Percentiles rank a stretch among this genome's conserved stretches.
These are phyloP conservation scores for Aspergillus persii DNA, from an alignment of 2,329 filamentous ascomycete species.

Conservation along the genomic window DNA sequence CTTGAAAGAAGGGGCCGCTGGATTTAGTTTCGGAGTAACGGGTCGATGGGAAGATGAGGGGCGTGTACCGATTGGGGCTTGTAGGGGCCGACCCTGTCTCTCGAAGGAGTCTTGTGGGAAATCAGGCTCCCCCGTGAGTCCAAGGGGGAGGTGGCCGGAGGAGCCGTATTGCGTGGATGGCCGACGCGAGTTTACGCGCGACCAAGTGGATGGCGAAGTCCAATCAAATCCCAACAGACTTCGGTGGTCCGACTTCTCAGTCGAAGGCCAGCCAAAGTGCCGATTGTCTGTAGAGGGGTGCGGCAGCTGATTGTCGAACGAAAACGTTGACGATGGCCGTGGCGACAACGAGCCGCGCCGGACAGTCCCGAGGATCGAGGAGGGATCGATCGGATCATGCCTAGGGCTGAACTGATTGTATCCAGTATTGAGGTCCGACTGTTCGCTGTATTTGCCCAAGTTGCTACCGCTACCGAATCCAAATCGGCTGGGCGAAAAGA, in stretches of 20 bases:
- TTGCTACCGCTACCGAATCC: slow-evolving; percentile 32
- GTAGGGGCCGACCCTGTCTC: slow-evolving; percentile 50
- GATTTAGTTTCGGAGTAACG: slow-evolving; percentile 68
- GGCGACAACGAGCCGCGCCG: slow-evolving; percentile 46
- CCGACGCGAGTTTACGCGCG: slow-evolving; percentile 72
- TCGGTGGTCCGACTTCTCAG: slow-evolving; percentile 54
- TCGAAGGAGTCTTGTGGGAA: slow-evolving; percentile 47
- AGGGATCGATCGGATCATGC: slow-evolving; percentile 48
- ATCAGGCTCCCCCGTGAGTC: slow-evolving; percentile 52
- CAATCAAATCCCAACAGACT: slow-evolving; percentile 55
- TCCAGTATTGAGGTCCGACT: slow-evolving; percentile 34
- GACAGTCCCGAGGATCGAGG: slow-evolving; percentile 42
- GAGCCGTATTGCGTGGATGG: slow-evolving; percentile 77
- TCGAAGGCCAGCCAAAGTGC: slow-evolving; percentile 66
- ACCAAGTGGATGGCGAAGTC: slow-evolving; percentile 61
- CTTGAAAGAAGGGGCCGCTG: slow-evolving; percentile 84
- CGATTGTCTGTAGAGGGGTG: slow-evolving; percentile 76
- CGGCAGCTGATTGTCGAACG: slow-evolving; percentile 59
- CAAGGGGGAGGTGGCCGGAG: slow-evolving; percentile 60
- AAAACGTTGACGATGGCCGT: slow-evolving; percentile 53
- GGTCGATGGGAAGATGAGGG: slow-evolving; percentile 59
- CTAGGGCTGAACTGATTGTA: slow-evolving; percentile 49
- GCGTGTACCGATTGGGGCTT: slow-evolving; percentile 75
- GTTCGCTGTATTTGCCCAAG: slow-evolving; percentile 31
- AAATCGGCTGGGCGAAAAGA: slow-evolving; percentile 43